A percentile compares a stretch with the other conserved stretches of the same genome.
Evolutionary conservation across 495 filamentous ascomycete genomes (phyloP).

Genomic region (Polyplosphaeria fusca): DNA sequence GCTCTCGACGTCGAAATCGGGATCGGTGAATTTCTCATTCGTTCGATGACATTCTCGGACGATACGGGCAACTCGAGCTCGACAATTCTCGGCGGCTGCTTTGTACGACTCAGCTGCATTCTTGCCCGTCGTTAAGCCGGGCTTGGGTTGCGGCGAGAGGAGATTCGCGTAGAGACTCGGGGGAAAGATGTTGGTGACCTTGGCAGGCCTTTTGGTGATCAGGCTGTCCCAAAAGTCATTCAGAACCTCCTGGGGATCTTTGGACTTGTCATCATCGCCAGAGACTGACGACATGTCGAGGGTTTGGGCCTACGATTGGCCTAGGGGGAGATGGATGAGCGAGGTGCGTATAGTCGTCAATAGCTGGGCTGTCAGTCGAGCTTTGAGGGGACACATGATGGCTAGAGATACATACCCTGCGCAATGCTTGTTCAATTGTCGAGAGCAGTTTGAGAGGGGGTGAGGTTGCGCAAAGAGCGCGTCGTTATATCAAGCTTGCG

Average conservation of each 20-base stretch:
- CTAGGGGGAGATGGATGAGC: too few relatives aligned
- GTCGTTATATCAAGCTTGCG: too few relatives aligned
- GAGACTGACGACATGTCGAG: slow-evolving; percentile 13
- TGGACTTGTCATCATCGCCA: slow-evolving; percentile 11
- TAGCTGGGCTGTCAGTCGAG: too few relatives aligned
- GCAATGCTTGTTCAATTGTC: too few relatives aligned
- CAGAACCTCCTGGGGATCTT: slow-evolving; percentile 60
- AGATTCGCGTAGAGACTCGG: slow-evolving; percentile 66
- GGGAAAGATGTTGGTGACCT: slow-evolving; percentile 68
- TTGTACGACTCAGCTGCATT: slow-evolving; percentile 65
- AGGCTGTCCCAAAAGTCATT: slow-evolving; percentile 79
- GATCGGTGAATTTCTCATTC: slow-evolving; percentile 87
- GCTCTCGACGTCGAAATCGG: slow-evolving; percentile 80
- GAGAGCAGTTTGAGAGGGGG: too few relatives aligned
- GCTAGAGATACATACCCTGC: slow-evolving; percentile 7
- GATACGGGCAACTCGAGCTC: slow-evolving; percentile 73
- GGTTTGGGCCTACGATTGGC: too few relatives aligned
- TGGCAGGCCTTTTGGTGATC: slow-evolving; percentile 58
- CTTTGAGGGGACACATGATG: background rate
- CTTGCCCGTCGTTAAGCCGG: slow-evolving; percentile 49
- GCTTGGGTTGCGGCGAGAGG: slow-evolving; percentile 49
- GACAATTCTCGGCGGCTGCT: slow-evolving; percentile 69
- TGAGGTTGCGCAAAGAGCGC: too few relatives aligned
- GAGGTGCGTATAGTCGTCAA: too few relatives aligned
- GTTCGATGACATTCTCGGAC: slow-evolving; percentile 74